Conservation (phyloP, 352 stramenopile species). For the Pelagophyceae sp. region DNA sequence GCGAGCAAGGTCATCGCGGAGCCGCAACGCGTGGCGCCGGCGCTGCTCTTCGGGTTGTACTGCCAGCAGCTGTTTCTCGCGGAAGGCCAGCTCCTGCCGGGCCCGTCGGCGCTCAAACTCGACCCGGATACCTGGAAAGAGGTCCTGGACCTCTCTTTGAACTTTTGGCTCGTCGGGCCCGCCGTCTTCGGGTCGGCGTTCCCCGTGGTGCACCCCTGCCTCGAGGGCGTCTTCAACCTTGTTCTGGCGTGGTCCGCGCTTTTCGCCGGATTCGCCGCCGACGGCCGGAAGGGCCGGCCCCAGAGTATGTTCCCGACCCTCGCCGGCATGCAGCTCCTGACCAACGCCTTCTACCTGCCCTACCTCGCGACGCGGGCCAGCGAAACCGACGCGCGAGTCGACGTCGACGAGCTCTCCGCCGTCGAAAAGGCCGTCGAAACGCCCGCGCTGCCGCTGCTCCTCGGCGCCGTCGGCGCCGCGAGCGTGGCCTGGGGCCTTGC, state of each 20-base stretch:
- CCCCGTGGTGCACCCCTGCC: constrained; percentile 50
- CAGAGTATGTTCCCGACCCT: constrained; percentile 49
- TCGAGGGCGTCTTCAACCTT: constrained; percentile 64
- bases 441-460: constrained; percentile 37
- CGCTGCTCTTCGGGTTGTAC: constrained; percentile 45
- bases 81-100: constrained; percentile 45
- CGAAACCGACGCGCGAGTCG: constrained; percentile 13
- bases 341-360: constrained; percentile 54
- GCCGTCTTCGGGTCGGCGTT: constrained; percentile 44
- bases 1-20: constrained; percentile 44
- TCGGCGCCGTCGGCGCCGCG: constrained; percentile 42
- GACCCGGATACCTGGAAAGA: constrained; percentile 53
- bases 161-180: constrained; percentile 60
- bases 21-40: constrained; percentile 41
- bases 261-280: constrained; percentile 59
- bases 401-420: constrained; percentile 5
- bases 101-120: constrained; percentile 40
- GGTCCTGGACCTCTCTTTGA: constrained; percentile 54
- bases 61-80: constrained; percentile 56
- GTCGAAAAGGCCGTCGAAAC: constrained; percentile 37
- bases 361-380: constrained; percentile 50
- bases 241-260: constrained; percentile 56
- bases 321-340: constrained; percentile 64
- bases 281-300: constrained; percentile 47
- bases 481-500: constrained; percentile 47